These are phyloP conservation scores for Petrea volubilis DNA, from an alignment of 257 asterid species.

Conservation along the genomic window DNA sequence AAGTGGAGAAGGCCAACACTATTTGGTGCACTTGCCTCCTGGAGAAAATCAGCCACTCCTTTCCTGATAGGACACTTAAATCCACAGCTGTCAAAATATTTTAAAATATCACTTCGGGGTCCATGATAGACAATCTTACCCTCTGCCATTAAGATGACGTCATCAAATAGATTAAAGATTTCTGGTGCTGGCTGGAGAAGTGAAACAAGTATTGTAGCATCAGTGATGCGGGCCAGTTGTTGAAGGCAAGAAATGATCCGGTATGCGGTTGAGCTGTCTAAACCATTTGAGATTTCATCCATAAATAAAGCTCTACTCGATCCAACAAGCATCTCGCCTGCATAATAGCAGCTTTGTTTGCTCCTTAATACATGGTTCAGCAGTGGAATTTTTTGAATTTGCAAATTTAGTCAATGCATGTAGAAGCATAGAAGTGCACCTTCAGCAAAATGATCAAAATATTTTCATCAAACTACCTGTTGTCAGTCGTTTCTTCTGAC, in stretches of 20 bases:
- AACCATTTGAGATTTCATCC: constrained; percentile 50
- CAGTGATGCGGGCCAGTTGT: constrained; percentile 36
- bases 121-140: constrained; percentile 49
- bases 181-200: constrained; percentile 55
- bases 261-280: constrained; percentile 49
- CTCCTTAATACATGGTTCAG: background rate
- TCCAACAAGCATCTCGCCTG: constrained; percentile 54
- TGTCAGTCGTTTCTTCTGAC: constrained; percentile 51
- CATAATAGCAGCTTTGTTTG: background rate
- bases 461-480: constrained; percentile 29
- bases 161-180: constrained; percentile 39
- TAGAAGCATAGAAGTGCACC: too few species aligned
- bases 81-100: constrained; percentile 37
- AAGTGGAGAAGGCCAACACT: background rate
- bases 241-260: constrained; percentile 38
- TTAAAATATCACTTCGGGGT: constrained; percentile 25
- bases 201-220: constrained; percentile 39
- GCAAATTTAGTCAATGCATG: background rate
- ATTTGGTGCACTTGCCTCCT: constrained; percentile 34
- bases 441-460: too few species aligned
- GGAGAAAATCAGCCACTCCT: constrained; percentile 51
- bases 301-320: constrained; percentile 41
- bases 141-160: constrained; percentile 41
- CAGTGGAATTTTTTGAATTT: background rate
- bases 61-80: constrained; percentile 48